Evolutionary conservation across 2,329 filamentous ascomycete species (phyloP).

Genomic region (Ophidiomyces ophidiicola): DNA sequence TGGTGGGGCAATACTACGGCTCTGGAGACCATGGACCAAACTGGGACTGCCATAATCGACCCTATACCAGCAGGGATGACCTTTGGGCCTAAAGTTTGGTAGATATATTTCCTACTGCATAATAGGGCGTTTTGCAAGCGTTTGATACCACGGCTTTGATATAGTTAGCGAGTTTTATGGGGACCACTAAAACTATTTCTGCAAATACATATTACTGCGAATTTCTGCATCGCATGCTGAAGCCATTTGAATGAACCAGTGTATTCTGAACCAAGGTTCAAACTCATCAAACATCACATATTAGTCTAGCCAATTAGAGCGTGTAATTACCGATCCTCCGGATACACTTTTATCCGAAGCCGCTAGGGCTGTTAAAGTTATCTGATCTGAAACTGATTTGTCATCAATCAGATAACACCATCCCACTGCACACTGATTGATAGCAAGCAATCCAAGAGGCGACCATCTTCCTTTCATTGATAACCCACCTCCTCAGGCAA

Average conservation of each 20-base stretch:
- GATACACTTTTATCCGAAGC: too few relatives aligned
- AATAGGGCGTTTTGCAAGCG: not conserved
- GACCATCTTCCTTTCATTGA: not conserved
- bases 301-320: too few relatives aligned
- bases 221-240: too few relatives aligned
- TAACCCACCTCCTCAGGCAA: not conserved
- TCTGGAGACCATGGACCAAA: slow-evolving; percentile 48
- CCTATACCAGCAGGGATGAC: slow-evolving; percentile 42
- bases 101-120: slow-evolving; percentile 1
- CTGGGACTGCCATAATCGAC: slow-evolving; percentile 47
- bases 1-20: slow-evolving; percentile 60
- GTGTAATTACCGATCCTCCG: not conserved
- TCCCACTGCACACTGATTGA: slow-evolving; percentile 9
- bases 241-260: too few relatives aligned
- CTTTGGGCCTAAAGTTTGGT: slow-evolving; percentile 50
- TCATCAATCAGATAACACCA: slow-evolving; percentile 14
- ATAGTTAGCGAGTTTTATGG: not conserved
- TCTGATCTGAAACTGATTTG: slow-evolving; percentile 1
- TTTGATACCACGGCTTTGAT: not conserved
- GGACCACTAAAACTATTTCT: too few relatives aligned
- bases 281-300: too few relatives aligned
- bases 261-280: too few relatives aligned
- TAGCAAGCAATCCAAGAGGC: not conserved
- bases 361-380: too few relatives aligned
- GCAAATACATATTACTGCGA: too few relatives aligned